Evolutionary conservation across 129 eudicot genomes (phyloP), one percentile per base, ranked within the genome.

Genomic region (Tagetes erecta): DNA sequence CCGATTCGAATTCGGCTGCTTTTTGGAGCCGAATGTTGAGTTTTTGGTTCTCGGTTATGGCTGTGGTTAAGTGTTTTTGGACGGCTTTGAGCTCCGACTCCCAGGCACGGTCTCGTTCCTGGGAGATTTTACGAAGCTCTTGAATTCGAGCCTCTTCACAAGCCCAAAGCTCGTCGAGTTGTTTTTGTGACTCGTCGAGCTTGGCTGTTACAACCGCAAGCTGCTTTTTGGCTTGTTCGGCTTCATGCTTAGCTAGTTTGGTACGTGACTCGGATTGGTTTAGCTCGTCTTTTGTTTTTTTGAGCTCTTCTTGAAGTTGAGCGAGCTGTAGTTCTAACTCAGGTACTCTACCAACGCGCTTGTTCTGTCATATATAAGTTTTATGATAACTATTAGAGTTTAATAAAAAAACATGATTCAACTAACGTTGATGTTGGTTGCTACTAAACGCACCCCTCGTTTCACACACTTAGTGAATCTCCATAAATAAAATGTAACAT

Each of bases 81-180:
- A 90, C 82, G 9, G 96, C 97, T 77, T 90, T 93, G 0, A 94
- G 83, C 56, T 94, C 98, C 1, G 96, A 86, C 66, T 90, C 87
- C 98, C 98, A 94, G 3, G 83, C 96, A 12, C 87, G 89, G 52
- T 94, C 98, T 9, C 98, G 89, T 2, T 93, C 98, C 42, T 93
- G 98, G 37, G 98, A 93, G 71, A 93, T 80, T 75, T 88, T 87
- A 2, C 97, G 78, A 38, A 93, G 87, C 40, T 94, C 97, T 38
- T 81, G 91, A 39, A 94, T 64, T 36, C 97, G 85, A 44, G 84
- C 71, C 34, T 90, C 91, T 37, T 94, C 98, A 5, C 86, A 85
- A 34, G 84, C 91, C 56, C 96, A 90, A 49, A 94, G 79, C 53
- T 94, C 97, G 2, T 69, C 74, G 8, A 94, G 85, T 45, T 93